Conservation (phyloP, 2,329 filamentous ascomycete genomes). For the Colletotrichum sp. region DNA sequence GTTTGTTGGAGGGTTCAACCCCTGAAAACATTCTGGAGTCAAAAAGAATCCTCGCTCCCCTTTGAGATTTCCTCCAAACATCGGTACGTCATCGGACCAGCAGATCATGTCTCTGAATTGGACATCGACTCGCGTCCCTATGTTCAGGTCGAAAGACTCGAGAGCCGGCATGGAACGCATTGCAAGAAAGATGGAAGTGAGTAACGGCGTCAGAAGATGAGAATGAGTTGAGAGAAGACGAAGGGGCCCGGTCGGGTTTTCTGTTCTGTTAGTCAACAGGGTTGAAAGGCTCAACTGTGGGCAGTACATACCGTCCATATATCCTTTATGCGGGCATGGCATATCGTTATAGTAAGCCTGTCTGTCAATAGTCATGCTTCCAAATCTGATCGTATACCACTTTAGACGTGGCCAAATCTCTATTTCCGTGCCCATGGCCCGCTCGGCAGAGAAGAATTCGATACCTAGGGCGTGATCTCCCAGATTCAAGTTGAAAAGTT, state of each 20-base stretch:
- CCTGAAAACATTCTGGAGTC: background rate
- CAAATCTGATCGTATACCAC: background rate
- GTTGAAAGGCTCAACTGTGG: background rate
- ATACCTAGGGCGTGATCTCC: background rate
- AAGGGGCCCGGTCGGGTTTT: background rate
- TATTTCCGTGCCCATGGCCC: background rate
- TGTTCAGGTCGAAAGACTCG: background rate
- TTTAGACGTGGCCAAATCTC: background rate
- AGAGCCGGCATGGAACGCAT: background rate
- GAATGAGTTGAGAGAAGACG: background rate
- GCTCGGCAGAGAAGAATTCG: background rate
- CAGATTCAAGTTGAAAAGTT: background rate
- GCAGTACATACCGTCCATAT: background rate
- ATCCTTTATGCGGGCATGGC: fast-evolving
- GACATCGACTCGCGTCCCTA: background rate
- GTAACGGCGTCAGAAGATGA: background rate
- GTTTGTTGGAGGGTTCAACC: background rate
- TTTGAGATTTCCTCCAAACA: background rate
- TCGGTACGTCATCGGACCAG: background rate
- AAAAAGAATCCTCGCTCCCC: background rate
- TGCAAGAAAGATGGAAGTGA: background rate
- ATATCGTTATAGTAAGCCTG: background rate
- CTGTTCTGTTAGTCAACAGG: background rate
- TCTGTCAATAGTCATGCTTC: background rate
- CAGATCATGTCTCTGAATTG: background rate